These are phyloP conservation scores for Candida palmyrensis DNA, from an alignment of 805 yeast species.

Conservation along the genomic window DNA sequence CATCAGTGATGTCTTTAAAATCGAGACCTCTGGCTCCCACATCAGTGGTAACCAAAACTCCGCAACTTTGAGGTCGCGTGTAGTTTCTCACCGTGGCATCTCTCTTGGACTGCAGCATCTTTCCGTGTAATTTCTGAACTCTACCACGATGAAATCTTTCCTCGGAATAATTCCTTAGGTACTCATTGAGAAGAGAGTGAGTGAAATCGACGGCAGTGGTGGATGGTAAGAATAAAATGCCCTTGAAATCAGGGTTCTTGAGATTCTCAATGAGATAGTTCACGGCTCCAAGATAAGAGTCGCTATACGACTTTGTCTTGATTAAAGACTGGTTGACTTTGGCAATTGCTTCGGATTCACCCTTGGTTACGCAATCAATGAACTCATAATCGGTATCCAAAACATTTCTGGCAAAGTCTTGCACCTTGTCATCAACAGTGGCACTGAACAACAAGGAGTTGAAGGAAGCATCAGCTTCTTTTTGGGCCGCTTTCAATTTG, in stretches of 20 bases:
- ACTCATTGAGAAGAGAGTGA: constrained; percentile 31
- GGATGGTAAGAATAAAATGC: constrained; percentile 80
- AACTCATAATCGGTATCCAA: constrained; percentile 51
- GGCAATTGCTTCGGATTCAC: constrained; percentile 73
- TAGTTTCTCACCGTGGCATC: constrained; percentile 50
- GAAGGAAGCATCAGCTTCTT: constrained; percentile 23
- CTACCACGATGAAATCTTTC: no score
- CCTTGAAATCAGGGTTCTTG: constrained; percentile 53
- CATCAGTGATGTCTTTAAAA: constrained; percentile 83
- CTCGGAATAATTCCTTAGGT: constrained; percentile 9
- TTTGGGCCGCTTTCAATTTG: constrained; percentile 34
- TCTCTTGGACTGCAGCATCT: constrained; percentile 64
- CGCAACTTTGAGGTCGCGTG: constrained; percentile 27
- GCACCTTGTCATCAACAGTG: constrained; percentile 69
- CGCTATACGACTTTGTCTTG: constrained; percentile 48
- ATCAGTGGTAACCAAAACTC: constrained; percentile 78
- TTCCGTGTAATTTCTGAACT: constrained; percentile 59
- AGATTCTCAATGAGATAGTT: constrained; percentile 41
- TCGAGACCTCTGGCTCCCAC: constrained; percentile 98
- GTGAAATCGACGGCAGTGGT: constrained; percentile 61
- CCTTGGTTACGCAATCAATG: constrained; percentile 69
- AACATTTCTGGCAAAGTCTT: constrained; percentile 54
- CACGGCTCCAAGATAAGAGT: constrained; percentile 56
- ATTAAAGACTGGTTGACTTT: constrained; percentile 66
- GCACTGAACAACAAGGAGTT: constrained; percentile 84